Evolutionary conservation across 768 basidiomycete species (phyloP).

Genomic region (Boletellus ananas): DNA sequence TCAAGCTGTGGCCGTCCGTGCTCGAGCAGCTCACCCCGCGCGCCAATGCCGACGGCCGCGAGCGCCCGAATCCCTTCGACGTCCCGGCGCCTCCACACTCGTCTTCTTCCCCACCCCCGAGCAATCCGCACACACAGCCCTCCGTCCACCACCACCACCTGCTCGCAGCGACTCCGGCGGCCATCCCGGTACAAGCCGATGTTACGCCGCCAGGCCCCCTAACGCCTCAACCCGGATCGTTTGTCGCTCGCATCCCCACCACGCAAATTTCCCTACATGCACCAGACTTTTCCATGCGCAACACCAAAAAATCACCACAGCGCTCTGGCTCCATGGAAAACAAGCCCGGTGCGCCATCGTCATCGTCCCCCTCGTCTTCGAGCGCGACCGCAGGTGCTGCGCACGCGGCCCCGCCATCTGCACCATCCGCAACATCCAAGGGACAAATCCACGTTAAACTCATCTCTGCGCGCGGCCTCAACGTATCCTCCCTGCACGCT

Average conservation of each 20-base stretch:
- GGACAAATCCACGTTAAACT: conserved; percentile 96
- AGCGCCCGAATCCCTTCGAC: conserved; percentile 64
- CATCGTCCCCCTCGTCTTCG: conserved; percentile 41
- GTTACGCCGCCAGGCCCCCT: conserved; percentile 43
- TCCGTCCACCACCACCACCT: conserved; percentile 24
- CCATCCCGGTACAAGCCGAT: conserved; percentile 28
- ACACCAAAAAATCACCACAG: conserved; percentile 40
- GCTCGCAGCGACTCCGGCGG: conserved; percentile 21
- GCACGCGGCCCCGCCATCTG: conserved; percentile 25
- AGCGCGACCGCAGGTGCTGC: conserved; percentile 16
- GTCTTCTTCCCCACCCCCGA: neutral
- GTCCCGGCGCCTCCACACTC: conserved; percentile 30
- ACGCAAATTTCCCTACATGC: conserved; percentile 77
- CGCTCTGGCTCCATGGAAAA: conserved; percentile 33
- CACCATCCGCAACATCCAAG: conserved; percentile 38
- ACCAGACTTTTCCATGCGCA: conserved; percentile 79
- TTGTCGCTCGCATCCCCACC: conserved; percentile 51
- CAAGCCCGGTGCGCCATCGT: conserved; percentile 37
- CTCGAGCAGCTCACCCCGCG: conserved; percentile 62
- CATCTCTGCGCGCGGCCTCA: conserved; percentile 83
- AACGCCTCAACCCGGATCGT: conserved; percentile 45
- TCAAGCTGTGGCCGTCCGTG: conserved; percentile 63
- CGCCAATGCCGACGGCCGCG: conserved; percentile 39
- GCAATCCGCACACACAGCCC: conserved; percentile 11
- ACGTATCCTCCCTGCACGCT: conserved; percentile 59